Evolutionary conservation across 2,329 filamentous ascomycete species (phyloP), one percentile per base, ranked within the genome.

Genomic region (Aspergillus floridensis): DNA sequence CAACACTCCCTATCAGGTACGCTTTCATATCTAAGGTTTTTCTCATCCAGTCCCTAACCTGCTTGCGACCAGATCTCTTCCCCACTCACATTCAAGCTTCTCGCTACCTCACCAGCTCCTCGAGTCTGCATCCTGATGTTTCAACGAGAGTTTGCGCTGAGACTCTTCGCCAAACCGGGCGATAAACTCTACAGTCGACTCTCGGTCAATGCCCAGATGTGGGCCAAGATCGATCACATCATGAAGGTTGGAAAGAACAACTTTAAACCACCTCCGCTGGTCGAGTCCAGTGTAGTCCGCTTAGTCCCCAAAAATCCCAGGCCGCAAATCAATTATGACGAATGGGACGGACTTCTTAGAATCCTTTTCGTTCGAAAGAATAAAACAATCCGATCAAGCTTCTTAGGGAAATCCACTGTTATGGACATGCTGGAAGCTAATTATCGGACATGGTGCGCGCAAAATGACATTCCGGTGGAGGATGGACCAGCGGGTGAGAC

Each of bases 231-330:
- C 49, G 76, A 79, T 60, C 79, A 84, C 66, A 87, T 96, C 67
- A 91, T 96, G 88, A 96, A 96, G 79, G 93, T 98, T 49, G 92
- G 93, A 65, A 90, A 89, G 77, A 95, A 96, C 77, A 98, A 98
- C 80, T 99, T 98, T 84, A 92, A 91, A 63, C 95, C 95, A 0
- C 93, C 95, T 0, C 95, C 95, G 8, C 86, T 92, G 70, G 95
- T 99, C 59, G 95, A 99, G 77, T 91, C 87, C 7, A 93, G 89
- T 59, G 93, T 97, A 6, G 92, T 97, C 51, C 85, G 93, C 61
- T 89, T 97, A 66, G 91, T 93, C 72, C 92, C 92, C 22, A 96
- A 97, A 79, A 83, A 85, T 41, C 92, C 92, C 11, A 81, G 92
- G 41, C 93, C 93, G 56, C 88, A 92, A 67, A 93, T 98, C 64